phyloP scores from a whole-genome alignment of 176 grass and related monocot species.

The Oryza brachyantha region DNA sequence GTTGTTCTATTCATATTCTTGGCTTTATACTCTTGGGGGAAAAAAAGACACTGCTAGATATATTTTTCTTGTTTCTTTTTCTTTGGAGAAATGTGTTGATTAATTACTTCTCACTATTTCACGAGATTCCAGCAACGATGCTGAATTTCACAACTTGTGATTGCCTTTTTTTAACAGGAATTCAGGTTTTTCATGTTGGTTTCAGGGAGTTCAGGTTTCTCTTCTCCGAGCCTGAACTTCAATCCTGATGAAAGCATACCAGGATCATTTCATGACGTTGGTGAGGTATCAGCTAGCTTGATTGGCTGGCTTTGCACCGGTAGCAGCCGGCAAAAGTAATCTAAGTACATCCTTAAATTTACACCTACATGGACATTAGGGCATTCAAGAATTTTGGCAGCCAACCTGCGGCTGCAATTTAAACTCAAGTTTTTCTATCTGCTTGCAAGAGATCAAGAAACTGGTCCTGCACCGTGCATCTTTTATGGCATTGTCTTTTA shows the following conservation, averaged over 20 bases:
- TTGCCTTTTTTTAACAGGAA: not conserved
- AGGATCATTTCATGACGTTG: not conserved
- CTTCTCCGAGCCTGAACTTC: not conserved
- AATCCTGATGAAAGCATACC: not conserved
- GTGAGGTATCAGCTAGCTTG: slow-evolving; percentile 3
- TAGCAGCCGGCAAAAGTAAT: slow-evolving; percentile 26
- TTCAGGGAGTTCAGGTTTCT: too few relatives aligned
- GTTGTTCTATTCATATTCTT: too few relatives aligned
- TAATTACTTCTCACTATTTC: not conserved
- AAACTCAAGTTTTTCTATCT: not conserved
- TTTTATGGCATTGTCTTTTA: not conserved
- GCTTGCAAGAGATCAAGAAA: not conserved
- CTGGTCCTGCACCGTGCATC: not conserved
- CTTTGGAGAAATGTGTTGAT: too few relatives aligned
- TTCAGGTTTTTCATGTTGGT: not conserved
- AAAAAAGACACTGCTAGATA: not conserved
- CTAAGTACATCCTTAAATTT: slow-evolving; percentile 9
- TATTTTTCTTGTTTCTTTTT: too few relatives aligned
- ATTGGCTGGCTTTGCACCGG: slow-evolving; percentile 28
- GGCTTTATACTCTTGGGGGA: not conserved
- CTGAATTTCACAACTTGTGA: not conserved
- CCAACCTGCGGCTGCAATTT: not conserved
- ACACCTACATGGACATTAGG: slow-evolving; percentile 11
- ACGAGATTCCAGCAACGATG: too few relatives aligned
- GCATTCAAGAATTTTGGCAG: slow-evolving; percentile 10